Base-by-base conservation (phyloP, 345 rosid genomes). In the Durio zibethinus region DNA sequence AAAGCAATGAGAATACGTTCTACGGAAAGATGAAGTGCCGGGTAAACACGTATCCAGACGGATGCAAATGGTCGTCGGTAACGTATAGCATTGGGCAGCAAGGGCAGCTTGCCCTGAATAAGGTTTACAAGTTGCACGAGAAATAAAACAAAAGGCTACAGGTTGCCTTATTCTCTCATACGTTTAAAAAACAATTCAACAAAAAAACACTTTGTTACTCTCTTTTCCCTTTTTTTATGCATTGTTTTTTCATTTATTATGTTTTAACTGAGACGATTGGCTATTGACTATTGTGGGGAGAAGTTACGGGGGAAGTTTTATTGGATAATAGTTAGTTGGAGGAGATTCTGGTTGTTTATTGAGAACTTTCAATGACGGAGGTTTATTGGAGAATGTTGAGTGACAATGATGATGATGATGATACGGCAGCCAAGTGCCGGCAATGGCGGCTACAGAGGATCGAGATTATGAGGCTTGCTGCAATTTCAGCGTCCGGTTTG, bases 361-460 rank as follows among this genome's bases (percentile, higher is more conserved):
- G 21, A n/a, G 10, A 42, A 20, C 0, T 33, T 62, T 65, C 61
- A 74, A 72, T 82, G 52, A 75, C 77, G 42, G 77, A 78, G 68
- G 43, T 78, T 31, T 74, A 1, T 68, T 18, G 54, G 56, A 74
- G 76, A 75, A 85, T 85, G 90, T 56, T 57, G 14, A 78, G 70
- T 47, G 80, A 82, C n/a, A 75, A 76, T 7, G 87, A 82, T 25
- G 76, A 76, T 7, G 87, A 73, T 56, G 87, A 85, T 33, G 90
- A 84, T 79, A 64, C 84, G 3, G 82, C 85, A 1, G 84, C 50
- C 20, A 87, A 84, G 82, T 90, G 94, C 83, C 78, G 88, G 56
- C 80, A 88, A 80, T 81, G 91, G 40, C 87, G 93, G 47, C 87
- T 84, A 31, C 80, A 87, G 14, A 80, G 91, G 80, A 84, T 90